Evolutionary conservation across 2,329 filamentous ascomycete genomes (phyloP), one percentile per base, ranked within the genome.

Genomic region (Cytospora piceae): DNA sequence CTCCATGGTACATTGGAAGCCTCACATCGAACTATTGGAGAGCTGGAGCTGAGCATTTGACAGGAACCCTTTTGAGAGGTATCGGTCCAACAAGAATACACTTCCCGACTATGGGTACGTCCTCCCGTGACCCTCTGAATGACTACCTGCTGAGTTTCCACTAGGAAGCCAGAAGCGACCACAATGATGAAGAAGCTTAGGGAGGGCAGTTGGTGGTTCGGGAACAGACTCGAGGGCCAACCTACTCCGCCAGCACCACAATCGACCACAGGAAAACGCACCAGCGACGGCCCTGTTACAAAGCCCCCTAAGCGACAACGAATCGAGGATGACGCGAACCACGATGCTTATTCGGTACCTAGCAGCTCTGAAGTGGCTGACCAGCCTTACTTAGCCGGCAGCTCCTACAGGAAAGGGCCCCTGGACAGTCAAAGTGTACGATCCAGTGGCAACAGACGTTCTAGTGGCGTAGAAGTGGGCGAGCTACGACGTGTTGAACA

Each of bases 101-200:
- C 77, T 78, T 70, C 78, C 78, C 59, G 78, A 80, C 72, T 80
- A 80, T 79, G 77, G 76, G 78, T 79, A 76, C 49, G 72, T 62
- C 29, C 27, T 34, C 49, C 12, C 20, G n/a, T 51, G 17, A 9
- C 29, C 32, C 17, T 31, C 66, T 66, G 64, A 68, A 58, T 56
- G 58, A 56, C 46, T 32, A 7, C 12, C 29, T 6, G 55, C 58
- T 54, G 27, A 55, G 34, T 34, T 61, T 61, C 34, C 31, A 14
- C 61, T 42, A 65, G 63, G 70, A 64, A 14, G 20, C 39, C 60
- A 34, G 22, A 42, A 57, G 60, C 37, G 39, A 61, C 20, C 54
- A 64, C 32, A 24, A 68, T 61, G 63, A 20, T 59, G 22, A 64
- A 64, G 27, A 42, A 60, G 17, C 3, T 51, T 5, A 3, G 55